phyloP scores from a whole-genome alignment of 345 rosid species.

The Syzygium grande region DNA sequence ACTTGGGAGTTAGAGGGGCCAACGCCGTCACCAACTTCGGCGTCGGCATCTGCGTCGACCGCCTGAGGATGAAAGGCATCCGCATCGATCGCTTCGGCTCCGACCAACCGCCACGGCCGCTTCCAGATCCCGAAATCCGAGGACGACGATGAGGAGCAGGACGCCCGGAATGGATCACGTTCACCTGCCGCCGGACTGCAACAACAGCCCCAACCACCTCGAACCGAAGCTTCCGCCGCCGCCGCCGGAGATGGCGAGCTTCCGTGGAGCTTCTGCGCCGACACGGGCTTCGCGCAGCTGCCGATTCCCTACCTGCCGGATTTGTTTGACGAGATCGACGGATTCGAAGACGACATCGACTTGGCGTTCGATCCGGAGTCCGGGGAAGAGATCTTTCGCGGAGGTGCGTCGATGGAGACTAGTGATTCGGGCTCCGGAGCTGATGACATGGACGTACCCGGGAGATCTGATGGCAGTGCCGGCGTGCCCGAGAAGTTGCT shows the following conservation, averaged over 20 bases:
- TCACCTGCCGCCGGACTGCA: not conserved
- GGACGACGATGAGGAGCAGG: not conserved
- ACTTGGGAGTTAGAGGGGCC: conserved; percentile 36
- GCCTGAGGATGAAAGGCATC: conserved; percentile 52
- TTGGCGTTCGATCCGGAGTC: conserved; percentile 31
- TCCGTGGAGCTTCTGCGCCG: conserved; percentile 56
- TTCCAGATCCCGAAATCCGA: not conserved
- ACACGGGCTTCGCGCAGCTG: conserved; percentile 21
- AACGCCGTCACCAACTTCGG: conserved; percentile 93
- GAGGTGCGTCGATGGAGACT: not conserved
- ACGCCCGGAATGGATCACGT: conserved; percentile 14
- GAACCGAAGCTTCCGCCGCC: not conserved
- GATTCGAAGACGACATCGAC: conserved; percentile 81
- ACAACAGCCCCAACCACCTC: not conserved
- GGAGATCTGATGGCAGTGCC: not conserved
- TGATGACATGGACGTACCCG: not conserved
- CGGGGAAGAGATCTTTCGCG: not conserved
- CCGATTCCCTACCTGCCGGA: conserved; percentile 41
- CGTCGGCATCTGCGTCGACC: conserved; percentile 51
- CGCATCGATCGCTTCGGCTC: not conserved
- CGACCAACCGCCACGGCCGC: not conserved
- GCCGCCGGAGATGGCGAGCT: conserved; percentile 16
- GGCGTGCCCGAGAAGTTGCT: not conserved
- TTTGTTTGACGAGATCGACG: conserved; percentile 32
- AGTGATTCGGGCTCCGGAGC: not conserved